phyloP scores from a whole-genome alignment of 169 alveolate genomes.

The Fabrea salina region DNA sequence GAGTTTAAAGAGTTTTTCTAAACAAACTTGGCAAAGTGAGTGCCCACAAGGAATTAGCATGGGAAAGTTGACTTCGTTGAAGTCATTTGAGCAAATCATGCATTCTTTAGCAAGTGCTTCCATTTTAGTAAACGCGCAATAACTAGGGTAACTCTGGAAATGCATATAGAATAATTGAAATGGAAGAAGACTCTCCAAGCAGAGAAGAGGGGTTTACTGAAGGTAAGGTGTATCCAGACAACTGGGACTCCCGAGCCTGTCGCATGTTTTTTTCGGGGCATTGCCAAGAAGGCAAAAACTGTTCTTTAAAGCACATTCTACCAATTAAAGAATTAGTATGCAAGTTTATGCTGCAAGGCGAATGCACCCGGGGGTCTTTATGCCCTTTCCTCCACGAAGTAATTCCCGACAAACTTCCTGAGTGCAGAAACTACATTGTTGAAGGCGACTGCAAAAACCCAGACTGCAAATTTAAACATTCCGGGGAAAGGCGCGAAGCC shows the following conservation, averaged over 20 bases:
- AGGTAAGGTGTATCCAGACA: no score
- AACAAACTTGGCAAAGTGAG: no score
- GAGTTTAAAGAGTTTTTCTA: no score
- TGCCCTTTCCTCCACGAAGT: conserved; percentile 23
- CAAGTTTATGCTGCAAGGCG: background rate
- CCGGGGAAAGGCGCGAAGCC: background rate
- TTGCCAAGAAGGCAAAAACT: background rate
- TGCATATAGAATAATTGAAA: no score
- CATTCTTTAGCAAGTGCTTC: no score
- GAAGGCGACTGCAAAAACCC: conserved; percentile 1
- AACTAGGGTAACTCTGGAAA: no score
- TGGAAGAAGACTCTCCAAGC: no score
- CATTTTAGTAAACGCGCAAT: no score
- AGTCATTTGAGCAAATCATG: no score
- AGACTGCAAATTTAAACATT: conserved; percentile 18
- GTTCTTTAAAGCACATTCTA: conserved; percentile 7
- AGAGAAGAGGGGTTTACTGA: no score
- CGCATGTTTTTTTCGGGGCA: conserved; percentile 5
- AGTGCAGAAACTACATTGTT: conserved; percentile 4
- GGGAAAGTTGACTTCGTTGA: no score
- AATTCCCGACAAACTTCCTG: conserved; percentile 15
- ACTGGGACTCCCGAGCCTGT: conserved; percentile 15
- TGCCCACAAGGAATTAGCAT: no score
- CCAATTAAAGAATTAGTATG: conserved; percentile 16
- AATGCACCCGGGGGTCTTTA: background rate